These are phyloP conservation scores for Penicillium sp. DNA, from an alignment of 2,329 filamentous ascomycete species.

Conservation along the genomic window DNA sequence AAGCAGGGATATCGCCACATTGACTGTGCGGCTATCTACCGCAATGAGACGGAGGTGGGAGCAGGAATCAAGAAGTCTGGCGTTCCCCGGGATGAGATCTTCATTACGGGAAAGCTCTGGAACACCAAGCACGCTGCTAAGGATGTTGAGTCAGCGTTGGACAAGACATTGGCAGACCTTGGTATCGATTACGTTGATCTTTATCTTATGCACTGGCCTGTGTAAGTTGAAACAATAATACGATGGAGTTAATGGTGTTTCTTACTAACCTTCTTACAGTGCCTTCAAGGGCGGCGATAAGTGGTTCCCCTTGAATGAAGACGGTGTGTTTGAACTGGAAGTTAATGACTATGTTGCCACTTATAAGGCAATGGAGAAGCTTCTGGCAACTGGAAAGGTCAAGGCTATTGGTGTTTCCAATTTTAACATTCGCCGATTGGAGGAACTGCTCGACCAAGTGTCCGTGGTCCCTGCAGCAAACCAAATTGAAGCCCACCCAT, in stretches of 20 bases:
- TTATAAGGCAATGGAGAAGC: slow-evolving; percentile 62
- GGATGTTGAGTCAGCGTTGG: slow-evolving; percentile 65
- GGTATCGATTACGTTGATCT: slow-evolving; percentile 66
- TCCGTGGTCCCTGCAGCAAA: slow-evolving; percentile 73
- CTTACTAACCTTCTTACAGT: slow-evolving; percentile 6
- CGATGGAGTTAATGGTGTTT: no score
- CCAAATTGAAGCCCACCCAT: slow-evolving; percentile 54
- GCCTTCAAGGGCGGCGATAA: slow-evolving; percentile 27
- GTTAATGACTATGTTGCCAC: slow-evolving; percentile 43
- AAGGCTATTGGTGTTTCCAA: slow-evolving; percentile 73
- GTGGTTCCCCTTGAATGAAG: slow-evolving; percentile 28
- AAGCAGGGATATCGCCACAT: slow-evolving; percentile 63
- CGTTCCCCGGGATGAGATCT: slow-evolving; percentile 68
- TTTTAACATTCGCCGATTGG: slow-evolving; percentile 74
- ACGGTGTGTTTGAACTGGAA: slow-evolving; percentile 26
- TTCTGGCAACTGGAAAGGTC: slow-evolving; percentile 61
- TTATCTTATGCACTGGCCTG: slow-evolving; percentile 66
- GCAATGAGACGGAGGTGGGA: slow-evolving; percentile 74
- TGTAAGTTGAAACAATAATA: slow-evolving; percentile 12
- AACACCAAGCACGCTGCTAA: slow-evolving; percentile 72
- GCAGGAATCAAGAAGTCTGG: slow-evolving; percentile 66
- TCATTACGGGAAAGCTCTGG: slow-evolving; percentile 80
- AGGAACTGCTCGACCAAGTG: slow-evolving; percentile 70
- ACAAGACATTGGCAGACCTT: slow-evolving; percentile 60
- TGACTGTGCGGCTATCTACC: slow-evolving; percentile 66